Conservation (phyloP, 2,329 filamentous ascomycete genomes). For the Bimuria novae-zelandiae region DNA sequence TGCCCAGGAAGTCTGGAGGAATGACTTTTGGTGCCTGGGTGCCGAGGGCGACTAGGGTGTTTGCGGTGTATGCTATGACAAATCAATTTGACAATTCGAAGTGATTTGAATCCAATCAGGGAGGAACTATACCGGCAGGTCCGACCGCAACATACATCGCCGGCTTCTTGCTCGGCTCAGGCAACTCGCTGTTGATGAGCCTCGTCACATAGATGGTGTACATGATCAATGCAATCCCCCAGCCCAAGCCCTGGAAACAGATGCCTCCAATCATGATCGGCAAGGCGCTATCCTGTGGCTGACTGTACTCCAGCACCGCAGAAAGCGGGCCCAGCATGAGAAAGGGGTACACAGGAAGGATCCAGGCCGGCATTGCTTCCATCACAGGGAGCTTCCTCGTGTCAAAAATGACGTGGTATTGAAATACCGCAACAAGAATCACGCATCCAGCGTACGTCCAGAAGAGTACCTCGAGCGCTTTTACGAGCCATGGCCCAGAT, state of each 20-base stretch:
- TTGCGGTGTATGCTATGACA: constrained; percentile 26
- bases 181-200: constrained; percentile 64
- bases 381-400: constrained; percentile 61
- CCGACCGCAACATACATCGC: constrained; percentile 60
- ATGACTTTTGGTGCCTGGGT: constrained; percentile 46
- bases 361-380: constrained; percentile 49
- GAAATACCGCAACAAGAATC: constrained; percentile 70
- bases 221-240: constrained; percentile 68
- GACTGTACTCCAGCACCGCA: constrained; percentile 40
- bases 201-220: constrained; percentile 74
- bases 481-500: constrained; percentile 59
- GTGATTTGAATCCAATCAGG: too few relatives aligned
- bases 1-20: constrained; percentile 39
- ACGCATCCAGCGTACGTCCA: constrained; percentile 67
- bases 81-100: not conserved
- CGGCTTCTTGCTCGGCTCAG: constrained; percentile 46
- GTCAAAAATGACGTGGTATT: constrained; percentile 98
- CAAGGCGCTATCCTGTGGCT: constrained; percentile 32
- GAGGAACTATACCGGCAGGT: constrained; percentile 15
- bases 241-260: constrained; percentile 70
- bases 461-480: constrained; percentile 66
- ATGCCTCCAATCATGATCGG: constrained; percentile 58
- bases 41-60: constrained; percentile 47
- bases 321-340: constrained; percentile 46
- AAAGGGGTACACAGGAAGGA: constrained; percentile 39